Percentiles rank a stretch among this genome's conserved stretches.
Evolutionary conservation across 176 grass and related monocot genomes (phyloP).

Genomic region (bread wheat (Triticum aestivum)): IWGSC_CS_RefSeq_v2.1 NC_057810.1:730948507-730949006

Average conservation of each 20-base stretch:
- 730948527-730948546: not conserved
- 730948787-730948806: slow-evolving; percentile 52
- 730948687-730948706: slow-evolving; percentile 40
- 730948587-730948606: slow-evolving; percentile 57
- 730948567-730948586: slow-evolving; percentile 38
- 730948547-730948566: slow-evolving; percentile 35
- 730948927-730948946: slow-evolving; percentile 26
- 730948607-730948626: slow-evolving; percentile 36
- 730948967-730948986: slow-evolving; percentile 29
- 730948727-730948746: slow-evolving; percentile 14
- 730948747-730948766: slow-evolving; percentile 56
- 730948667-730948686: slow-evolving; percentile 50
- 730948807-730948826: slow-evolving; percentile 45
- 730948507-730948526: not conserved
- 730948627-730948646: slow-evolving; percentile 75
- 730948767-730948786: slow-evolving; percentile 48
- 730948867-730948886: slow-evolving; percentile 60
- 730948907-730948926: slow-evolving; percentile 5
- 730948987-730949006: slow-evolving; percentile 49
- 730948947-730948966: slow-evolving; percentile 45
- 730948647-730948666: slow-evolving; percentile 62
- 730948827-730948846: slow-evolving; percentile 39
- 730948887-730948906: slow-evolving; percentile 28
- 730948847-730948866: slow-evolving; percentile 31
- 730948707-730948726: slow-evolving; percentile 20